Base-by-base conservation (phyloP, 768 basidiomycete species). In the Russula sp. region DNA sequence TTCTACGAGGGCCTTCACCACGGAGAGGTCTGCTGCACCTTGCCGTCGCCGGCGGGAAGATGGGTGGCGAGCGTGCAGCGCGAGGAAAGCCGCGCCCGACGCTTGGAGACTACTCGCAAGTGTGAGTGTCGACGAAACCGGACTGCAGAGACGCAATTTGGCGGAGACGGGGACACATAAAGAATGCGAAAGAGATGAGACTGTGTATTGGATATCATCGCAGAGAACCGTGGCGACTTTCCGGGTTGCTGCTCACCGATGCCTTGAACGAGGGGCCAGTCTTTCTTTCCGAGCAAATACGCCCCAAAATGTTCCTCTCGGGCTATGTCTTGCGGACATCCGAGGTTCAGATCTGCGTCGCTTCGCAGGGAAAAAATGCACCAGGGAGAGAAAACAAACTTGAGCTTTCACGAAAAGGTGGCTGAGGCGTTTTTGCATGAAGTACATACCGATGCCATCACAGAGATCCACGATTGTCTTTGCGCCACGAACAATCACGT, bases 301-400 rank as follows among this genome's bases (percentile, higher is more conserved):
- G 84, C 87, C 3, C 89, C 90, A 67, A 79, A 87, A 67, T 86
- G 88, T 10, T 78, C 82, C 43, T 85, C 80, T 41, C 77, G 76
- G 13, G 89, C 88, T 29, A 79, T 76, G 56, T 85, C 82, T 67
- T 88, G 88, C 25, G 90, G 90, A 70, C 90, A 92, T 16, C 90
- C 90, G 11, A 91, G 79, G 70, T 92, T 92, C 56, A 91, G 69
- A 74, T 91, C 90, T 92, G 65, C 35, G 38, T 29, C 29, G 16
- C 63, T 70, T 68, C 46, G 65, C 48, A 64, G 25, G 16, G 22
- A 10, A 32, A 36, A 3, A 45, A 46, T 51, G 6, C 29, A 20
- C 48, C 34, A 60, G 29, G 29, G 3, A n/a, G 13, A 10, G 20
- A n/a, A n/a, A 20, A 43, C n/a, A 16, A 43, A 29, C 25, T 29